phyloP scores from a whole-genome alignment of 2,329 filamentous ascomycete species.

The Dothideomycetes sp. region DNA sequence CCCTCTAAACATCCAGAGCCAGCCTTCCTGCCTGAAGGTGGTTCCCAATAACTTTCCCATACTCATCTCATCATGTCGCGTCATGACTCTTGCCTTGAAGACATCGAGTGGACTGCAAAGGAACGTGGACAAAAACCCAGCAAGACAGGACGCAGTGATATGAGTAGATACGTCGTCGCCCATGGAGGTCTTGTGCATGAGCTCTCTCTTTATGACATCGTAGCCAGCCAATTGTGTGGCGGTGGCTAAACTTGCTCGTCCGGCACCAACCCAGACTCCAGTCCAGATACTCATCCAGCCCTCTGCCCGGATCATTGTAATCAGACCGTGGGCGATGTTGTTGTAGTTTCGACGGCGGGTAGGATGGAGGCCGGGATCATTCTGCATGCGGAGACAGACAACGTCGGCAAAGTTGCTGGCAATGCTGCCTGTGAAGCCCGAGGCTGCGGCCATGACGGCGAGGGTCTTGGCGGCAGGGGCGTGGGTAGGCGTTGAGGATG shows the following conservation, averaged over 20 bases:
- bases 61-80: constrained; percentile 10
- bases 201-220: constrained; percentile 14
- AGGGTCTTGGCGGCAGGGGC: constrained; percentile 11
- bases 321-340: constrained; percentile 13
- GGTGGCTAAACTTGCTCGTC: constrained; percentile 12
- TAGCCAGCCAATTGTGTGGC: constrained; percentile 15
- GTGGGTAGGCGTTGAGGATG: constrained; percentile 12
- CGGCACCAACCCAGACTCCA: constrained; percentile 13
- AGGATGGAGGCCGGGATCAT: constrained; percentile 11
- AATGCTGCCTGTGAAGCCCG: constrained; percentile 12
- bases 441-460: constrained; percentile 11
- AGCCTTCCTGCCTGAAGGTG: constrained; percentile 12
- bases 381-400: constrained; percentile 14
- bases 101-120: constrained; percentile 16
- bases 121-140: constrained; percentile 15
- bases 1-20: constrained; percentile 14
- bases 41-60: constrained; percentile 11
- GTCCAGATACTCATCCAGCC: constrained; percentile 16
- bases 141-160: constrained; percentile 13
- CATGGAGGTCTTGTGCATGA: constrained; percentile 13
- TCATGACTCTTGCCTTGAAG: constrained; percentile 15
- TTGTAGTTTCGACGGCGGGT: constrained; percentile 13
- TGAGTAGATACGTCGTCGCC: constrained; percentile 12
- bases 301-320: constrained; percentile 13
- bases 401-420: constrained; percentile 14